Evolutionary conservation across 169 alveolate species (phyloP), one percentile per base, ranked within the genome.

Genomic region (Eimeria necatrix): DNA sequence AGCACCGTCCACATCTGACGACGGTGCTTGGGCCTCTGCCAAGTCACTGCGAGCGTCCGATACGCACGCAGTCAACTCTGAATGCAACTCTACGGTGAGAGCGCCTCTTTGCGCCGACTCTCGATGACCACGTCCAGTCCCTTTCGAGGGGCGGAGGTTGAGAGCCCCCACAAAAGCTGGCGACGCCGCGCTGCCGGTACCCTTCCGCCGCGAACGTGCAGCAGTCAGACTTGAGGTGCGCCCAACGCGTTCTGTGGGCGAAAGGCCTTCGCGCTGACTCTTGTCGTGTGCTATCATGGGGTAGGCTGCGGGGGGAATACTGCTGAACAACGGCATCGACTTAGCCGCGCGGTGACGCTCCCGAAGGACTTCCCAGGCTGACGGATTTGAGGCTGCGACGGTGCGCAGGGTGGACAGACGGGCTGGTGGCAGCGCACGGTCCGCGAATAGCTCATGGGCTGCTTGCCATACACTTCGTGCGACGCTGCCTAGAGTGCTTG

Each of bases 321-420:
- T 92, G 92, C 95, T 86, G 51, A 92, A 92, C 41, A 92, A 92
- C 24, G 95, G 95, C 95, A 92, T 92, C 56, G 73, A 52, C 92
- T 80, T 70, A 2, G 92, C 95, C 68, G 88, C 95, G 14, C 92
- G 91, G 64, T 92, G 95, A 22, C 95, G 89, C 92, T 92, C 85
- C 56, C 71, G 46, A 0, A 92, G 91, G 52, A 49, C 61, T 59
- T 92, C 91, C 95, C 95, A 92, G 4, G 92, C 91, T 9, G 95
- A 92, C 4, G 91, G 91, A 41, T 84, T 53, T 18, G 78, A 64
- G 20, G 91, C 78, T 32, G 91, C 91, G 16, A 84, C 59, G 9
- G 91, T 84, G 7, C 91, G 91, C 59, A 84, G 12, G n/a, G 85
- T 73, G 71, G 85, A 74, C 14, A 88, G 94, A 22, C 94, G 74